phyloP scores from a whole-genome alignment of 2,329 filamentous ascomycete genomes.

The Ilyonectria mors-panacis region DNA sequence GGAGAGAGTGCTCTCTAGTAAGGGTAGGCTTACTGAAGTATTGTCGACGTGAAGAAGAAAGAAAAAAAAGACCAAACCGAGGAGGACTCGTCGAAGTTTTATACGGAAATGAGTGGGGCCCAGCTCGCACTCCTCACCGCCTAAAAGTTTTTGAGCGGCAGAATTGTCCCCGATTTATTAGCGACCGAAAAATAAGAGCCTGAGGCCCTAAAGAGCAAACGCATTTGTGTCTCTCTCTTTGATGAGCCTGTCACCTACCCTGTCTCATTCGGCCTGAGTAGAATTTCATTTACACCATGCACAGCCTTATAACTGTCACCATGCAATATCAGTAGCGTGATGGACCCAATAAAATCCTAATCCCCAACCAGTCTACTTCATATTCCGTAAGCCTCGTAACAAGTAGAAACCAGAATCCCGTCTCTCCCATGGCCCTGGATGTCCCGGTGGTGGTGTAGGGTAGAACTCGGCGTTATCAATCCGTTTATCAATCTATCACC shows the following conservation, averaged over 20 bases:
- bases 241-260: too few species aligned
- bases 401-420: too few species aligned
- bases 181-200: background rate
- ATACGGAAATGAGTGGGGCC: slow-evolving; percentile 52
- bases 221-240: too few species aligned
- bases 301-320: too few species aligned
- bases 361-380: too few species aligned
- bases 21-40: slow-evolving; percentile 67
- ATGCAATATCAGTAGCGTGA: too few species aligned
- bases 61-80: slow-evolving; percentile 57
- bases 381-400: too few species aligned
- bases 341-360: too few species aligned
- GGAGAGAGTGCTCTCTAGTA: slow-evolving; percentile 42
- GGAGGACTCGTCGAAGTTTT: slow-evolving; percentile 52
- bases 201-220: background rate
- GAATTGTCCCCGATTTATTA: slow-evolving; percentile 12
- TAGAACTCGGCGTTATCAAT: background rate
- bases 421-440: too few species aligned
- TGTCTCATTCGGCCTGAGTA: too few species aligned
- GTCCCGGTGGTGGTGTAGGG: background rate
- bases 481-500: background rate
- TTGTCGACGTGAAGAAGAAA: slow-evolving; percentile 73
- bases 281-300: too few species aligned
- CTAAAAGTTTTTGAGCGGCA: slow-evolving; percentile 44
- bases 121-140: slow-evolving; percentile 43